phyloP scores from a whole-genome alignment of 352 stramenopile species.

The Globisporangium nagaii region DNA sequence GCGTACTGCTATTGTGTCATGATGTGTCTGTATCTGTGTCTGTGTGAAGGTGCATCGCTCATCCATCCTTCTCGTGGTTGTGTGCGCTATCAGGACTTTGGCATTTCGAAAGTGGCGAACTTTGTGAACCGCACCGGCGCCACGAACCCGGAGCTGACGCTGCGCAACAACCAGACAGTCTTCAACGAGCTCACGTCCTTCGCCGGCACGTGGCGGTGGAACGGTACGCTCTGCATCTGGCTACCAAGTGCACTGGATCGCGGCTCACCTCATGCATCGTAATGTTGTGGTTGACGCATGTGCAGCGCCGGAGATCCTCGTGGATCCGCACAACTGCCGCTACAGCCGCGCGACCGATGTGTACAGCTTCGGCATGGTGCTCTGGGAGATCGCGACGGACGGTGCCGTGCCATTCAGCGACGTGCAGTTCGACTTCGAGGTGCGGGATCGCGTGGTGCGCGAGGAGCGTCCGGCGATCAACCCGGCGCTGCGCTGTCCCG shows the following conservation, averaged over 20 bases:
- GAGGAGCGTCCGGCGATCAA: slow-evolving; percentile 48
- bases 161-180: slow-evolving; percentile 15
- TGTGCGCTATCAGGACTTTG: slow-evolving; percentile 43
- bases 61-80: neutral
- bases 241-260: too few relatives aligned
- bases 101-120: slow-evolving; percentile 63
- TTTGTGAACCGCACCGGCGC: slow-evolving; percentile 32
- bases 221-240: slow-evolving; percentile 15
- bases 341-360: slow-evolving; percentile 73
- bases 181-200: slow-evolving; percentile 37
- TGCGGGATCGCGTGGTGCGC: slow-evolving; percentile 49
- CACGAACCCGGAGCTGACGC: slow-evolving; percentile 25
- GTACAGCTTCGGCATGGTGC: slow-evolving; percentile 68
- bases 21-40: too few relatives aligned
- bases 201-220: slow-evolving; percentile 71
- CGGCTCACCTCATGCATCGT: too few relatives aligned
- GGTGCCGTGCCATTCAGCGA: slow-evolving; percentile 55
- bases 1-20: neutral
- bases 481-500: slow-evolving; percentile 23
- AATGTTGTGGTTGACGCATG: too few relatives aligned
- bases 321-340: slow-evolving; percentile 52
- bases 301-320: slow-evolving; percentile 64
- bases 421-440: slow-evolving; percentile 62
- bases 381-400: slow-evolving; percentile 72
- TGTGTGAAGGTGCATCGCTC: too few relatives aligned